Percentiles rank a stretch among this genome's conserved stretches.
These are phyloP conservation scores for Flagelloscypha sp. DNA, from an alignment of 768 basidiomycete genomes.

Conservation along the genomic window DNA sequence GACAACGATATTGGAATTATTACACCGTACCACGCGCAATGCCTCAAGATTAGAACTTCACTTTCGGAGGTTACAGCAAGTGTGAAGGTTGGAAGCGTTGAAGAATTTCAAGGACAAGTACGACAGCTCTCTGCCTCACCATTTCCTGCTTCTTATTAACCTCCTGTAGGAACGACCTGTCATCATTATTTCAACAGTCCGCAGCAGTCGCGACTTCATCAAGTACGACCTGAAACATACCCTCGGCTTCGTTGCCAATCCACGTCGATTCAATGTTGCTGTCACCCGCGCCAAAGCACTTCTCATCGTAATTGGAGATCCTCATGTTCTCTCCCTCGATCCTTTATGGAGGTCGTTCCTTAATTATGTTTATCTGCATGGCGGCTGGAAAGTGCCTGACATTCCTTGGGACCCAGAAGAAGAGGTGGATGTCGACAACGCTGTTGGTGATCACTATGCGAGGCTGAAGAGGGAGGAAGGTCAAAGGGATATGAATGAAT, in stretches of 20 bases:
- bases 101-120: slow-evolving; percentile 37
- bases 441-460: slow-evolving; percentile 13
- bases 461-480: slow-evolving; percentile 19
- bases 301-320: slow-evolving; percentile 56
- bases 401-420: slow-evolving; percentile 28
- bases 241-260: slow-evolving; percentile 50
- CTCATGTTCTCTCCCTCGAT: slow-evolving; percentile 47
- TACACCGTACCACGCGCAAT: slow-evolving; percentile 33
- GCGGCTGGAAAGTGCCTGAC: slow-evolving; percentile 45
- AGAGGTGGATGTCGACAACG: slow-evolving; percentile 23
- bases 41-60: slow-evolving; percentile 19
- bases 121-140: neutral
- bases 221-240: slow-evolving; percentile 45
- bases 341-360: slow-evolving; percentile 54
- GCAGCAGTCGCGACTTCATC: slow-evolving; percentile 43
- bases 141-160: neutral
- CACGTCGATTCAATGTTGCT: slow-evolving; percentile 54
- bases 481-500: slow-evolving; percentile 33
- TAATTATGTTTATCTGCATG: slow-evolving; percentile 40
- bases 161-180: slow-evolving; percentile 40
- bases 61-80: slow-evolving; percentile 12
- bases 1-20: slow-evolving; percentile 31
- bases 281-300: slow-evolving; percentile 59
- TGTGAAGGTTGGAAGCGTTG: slow-evolving; percentile 34
- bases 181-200: slow-evolving; percentile 51